Percentiles rank a stretch among this genome's conserved stretches.
Evolutionary conservation across 495 filamentous ascomycete genomes (phyloP).

Genomic region (Annulohypoxylon bovei): DNA sequence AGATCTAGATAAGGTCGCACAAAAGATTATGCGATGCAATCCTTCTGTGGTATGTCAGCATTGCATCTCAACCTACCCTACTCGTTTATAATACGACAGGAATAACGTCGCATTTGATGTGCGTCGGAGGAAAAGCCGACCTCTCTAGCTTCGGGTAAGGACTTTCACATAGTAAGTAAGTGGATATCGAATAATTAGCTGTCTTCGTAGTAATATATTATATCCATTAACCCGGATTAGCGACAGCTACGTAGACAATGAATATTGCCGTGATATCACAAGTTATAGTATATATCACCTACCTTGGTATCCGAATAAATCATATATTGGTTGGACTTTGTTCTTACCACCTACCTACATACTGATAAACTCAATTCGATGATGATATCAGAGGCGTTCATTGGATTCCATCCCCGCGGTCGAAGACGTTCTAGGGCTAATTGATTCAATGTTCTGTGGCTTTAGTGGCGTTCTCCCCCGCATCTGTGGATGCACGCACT

Average conservation of each 20-base stretch:
- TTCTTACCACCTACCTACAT: not conserved
- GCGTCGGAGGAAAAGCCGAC: conserved; percentile 23
- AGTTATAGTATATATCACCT: not conserved
- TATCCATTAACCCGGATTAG: conserved; percentile 5
- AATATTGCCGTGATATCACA: not conserved
- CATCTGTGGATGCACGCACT: not conserved
- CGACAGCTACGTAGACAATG: not conserved
- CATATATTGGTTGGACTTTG: not conserved
- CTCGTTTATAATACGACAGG: not conserved
- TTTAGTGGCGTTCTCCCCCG: conserved; percentile 13
- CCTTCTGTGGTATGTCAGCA: not conserved
- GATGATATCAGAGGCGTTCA: conserved; percentile 15
- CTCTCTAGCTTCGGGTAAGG: not conserved
- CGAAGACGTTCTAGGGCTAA: not conserved
- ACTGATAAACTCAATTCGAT: conserved; percentile 20
- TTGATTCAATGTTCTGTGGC: not conserved
- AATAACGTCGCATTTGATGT: conserved; percentile 5
- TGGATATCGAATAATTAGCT: not conserved
- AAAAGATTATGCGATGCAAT: conserved; percentile 12
- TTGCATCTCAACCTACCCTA: not conserved
- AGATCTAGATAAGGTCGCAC: conserved; percentile 9
- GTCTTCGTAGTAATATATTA: conserved; percentile 20
- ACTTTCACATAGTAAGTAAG: conserved; percentile 1
- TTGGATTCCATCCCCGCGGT: conserved; percentile 29
- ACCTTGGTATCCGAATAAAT: not conserved